These are phyloP conservation scores for Globisporangium viniferum DNA, from an alignment of 352 stramenopile species.

Conservation along the genomic window DNA sequence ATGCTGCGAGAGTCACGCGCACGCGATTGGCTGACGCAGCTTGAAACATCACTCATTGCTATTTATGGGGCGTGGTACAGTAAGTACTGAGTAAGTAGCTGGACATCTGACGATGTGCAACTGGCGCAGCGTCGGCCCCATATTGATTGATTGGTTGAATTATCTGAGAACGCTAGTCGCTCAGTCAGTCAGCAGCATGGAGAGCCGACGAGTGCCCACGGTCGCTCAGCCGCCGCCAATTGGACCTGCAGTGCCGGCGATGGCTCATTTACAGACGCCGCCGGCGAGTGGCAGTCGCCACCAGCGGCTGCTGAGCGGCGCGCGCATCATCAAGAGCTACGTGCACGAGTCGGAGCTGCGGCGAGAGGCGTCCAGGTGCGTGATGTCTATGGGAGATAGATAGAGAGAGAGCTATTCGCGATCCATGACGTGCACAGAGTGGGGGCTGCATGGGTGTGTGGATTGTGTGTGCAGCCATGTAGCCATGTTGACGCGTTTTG, in stretches of 20 bases:
- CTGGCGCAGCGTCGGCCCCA: too few species aligned
- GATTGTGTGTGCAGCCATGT: background rate
- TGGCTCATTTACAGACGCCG: background rate
- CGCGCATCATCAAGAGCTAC: slow-evolving; percentile 47
- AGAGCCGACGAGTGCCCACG: background rate
- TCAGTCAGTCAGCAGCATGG: background rate
- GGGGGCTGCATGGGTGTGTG: too few species aligned
- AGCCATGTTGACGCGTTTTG: background rate
- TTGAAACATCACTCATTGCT: background rate
- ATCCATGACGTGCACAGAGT: too few species aligned
- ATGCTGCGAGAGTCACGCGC: slow-evolving; percentile 8
- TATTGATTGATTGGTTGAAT: background rate
- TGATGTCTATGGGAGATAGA: background rate
- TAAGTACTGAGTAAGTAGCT: background rate
- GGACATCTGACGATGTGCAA: background rate
- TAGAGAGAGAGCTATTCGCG: too few species aligned
- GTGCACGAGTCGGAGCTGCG: slow-evolving; percentile 43
- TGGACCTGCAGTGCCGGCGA: background rate
- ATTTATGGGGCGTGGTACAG: slow-evolving; percentile 4
- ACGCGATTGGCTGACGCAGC: slow-evolving; percentile 7
- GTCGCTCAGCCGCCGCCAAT: background rate
- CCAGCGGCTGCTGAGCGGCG: slow-evolving; percentile 21
- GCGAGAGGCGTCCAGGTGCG: slow-evolving; percentile 31
- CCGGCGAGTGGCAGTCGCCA: slow-evolving; percentile 6
- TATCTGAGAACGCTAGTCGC: background rate